Conservation (phyloP, 2,329 filamentous ascomycete genomes). For the Epichloe sylvatica region DNA sequence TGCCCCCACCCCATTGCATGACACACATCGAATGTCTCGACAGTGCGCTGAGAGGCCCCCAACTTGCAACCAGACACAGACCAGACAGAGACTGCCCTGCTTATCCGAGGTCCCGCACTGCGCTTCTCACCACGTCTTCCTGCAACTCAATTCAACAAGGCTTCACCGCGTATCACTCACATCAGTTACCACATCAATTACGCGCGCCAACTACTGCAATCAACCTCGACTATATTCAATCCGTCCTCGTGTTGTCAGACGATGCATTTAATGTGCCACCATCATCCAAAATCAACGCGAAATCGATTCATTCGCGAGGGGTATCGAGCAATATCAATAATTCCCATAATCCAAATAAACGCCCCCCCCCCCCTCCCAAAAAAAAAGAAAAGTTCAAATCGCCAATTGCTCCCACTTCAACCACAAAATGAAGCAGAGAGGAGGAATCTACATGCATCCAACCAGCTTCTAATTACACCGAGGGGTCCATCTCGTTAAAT, state of each 20-base stretch:
- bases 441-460: background rate
- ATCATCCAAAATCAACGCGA: background rate
- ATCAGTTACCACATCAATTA: too few species aligned
- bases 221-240: background rate
- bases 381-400: background rate
- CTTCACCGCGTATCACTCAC: too few species aligned
- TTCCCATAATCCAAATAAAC: slow-evolving; percentile 8
- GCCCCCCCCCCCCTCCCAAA: background rate
- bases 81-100: too few species aligned
- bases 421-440: background rate
- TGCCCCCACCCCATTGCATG: too few species aligned
- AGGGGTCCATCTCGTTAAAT: background rate
- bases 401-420: background rate
- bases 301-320: slow-evolving; percentile 5
- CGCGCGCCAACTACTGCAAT: too few species aligned
- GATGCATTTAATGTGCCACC: background rate
- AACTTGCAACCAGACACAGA: too few species aligned
- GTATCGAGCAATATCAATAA: slow-evolving; percentile 8
- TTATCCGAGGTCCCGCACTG: too few species aligned
- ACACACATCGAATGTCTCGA: too few species aligned
- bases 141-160: too few species aligned
- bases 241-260: background rate
- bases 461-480: background rate
- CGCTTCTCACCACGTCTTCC: too few species aligned
- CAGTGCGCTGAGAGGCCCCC: too few species aligned